phyloP scores from a whole-genome alignment of 495 filamentous ascomycete species.

The Daldinia concentrica region DNA sequence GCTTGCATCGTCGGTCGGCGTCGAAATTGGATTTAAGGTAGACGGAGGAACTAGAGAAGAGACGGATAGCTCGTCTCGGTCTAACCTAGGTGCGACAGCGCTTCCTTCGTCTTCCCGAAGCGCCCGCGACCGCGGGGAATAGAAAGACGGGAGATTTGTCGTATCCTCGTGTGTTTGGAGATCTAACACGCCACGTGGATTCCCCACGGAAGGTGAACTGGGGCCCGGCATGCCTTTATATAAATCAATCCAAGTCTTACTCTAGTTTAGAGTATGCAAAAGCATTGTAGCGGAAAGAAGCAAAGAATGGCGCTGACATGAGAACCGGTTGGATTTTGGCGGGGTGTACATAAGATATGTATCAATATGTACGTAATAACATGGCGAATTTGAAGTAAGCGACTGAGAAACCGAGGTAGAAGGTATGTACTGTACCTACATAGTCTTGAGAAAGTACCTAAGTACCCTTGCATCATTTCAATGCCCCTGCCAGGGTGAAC shows the following conservation, averaged over 20 bases:
- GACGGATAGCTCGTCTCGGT: conserved; percentile 32
- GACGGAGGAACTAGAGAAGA: conserved; percentile 11
- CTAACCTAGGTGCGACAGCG: conserved; percentile 9
- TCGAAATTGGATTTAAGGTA: not conserved
- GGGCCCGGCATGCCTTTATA: conserved; percentile 25
- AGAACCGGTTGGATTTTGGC: not conserved
- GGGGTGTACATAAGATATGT: not conserved
- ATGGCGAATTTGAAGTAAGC: not conserved
- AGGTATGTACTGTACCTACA: too few relatives aligned
- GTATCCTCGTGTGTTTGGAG: conserved; percentile 39
- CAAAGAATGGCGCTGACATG: conserved; percentile 1
- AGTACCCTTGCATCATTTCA: too few relatives aligned
- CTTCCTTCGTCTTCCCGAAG: conserved; percentile 33
- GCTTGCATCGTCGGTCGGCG: conserved; percentile 15
- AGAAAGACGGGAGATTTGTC: conserved; percentile 55
- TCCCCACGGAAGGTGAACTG: conserved; percentile 14
- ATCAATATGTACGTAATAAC: not conserved
- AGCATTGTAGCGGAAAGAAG: conserved; percentile 1
- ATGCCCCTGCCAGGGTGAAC: too few relatives aligned
- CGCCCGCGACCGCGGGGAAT: conserved; percentile 54
- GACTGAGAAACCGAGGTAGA: not conserved
- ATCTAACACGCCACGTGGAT: not conserved
- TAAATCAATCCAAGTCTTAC: conserved; percentile 5
- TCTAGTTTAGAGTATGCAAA: conserved; percentile 6
- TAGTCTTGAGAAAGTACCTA: too few relatives aligned